Evolutionary conservation across 2,329 filamentous ascomycete species (phyloP), one percentile per base, ranked within the genome.

Genomic region (Monilinia vaccinii-corymbosi): DNA sequence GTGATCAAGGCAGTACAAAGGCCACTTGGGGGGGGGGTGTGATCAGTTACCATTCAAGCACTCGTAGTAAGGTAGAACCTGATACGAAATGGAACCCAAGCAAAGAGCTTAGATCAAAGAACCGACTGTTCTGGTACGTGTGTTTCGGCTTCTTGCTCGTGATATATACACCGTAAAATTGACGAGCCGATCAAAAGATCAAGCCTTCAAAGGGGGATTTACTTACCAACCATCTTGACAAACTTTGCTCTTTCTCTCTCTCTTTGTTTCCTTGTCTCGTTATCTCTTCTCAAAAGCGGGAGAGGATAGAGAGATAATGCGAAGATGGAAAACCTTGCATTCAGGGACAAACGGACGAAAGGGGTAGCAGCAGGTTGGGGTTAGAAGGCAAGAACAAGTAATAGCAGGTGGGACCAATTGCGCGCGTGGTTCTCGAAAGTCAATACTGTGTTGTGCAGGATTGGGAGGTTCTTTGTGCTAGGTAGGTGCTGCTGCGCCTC

Each of bases 161-260:
- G 34, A 46, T 36, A 13, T 23, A 13, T n/a, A n/a, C n/a, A n/a
- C n/a, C n/a, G n/a, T n/a, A n/a, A 32, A 31, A 44, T 44, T 53
- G 51, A 18, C 25, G 32, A 13, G 32, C 9, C 10, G 48, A 25
- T 50, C n/a, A 36, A 50, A 40, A 10, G 34, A 51, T 28, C 9
- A 9, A n/a, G 18, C 49, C 28, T 21, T 40, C 32, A n/a, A 40
- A 28, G 23, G 8, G 34, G 34, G 45, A 36, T 42, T n/a, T 23
- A 66, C 64, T 66, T 61, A 66, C 64, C 63, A 44, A 64, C 60
- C 64, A 66, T 66, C 60, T 62, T 66, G 58, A 60, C 61, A 60
- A 16, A 44, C 14, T 32, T 46, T 25, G 42, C 36, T 31, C 13
- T 32, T n/a, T n/a, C n/a, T n/a, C n/a, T n/a, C n/a, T n/a, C n/a